A percentile compares a stretch with the other conserved stretches of the same genome.
Conservation (phyloP, 164 flowering plant genomes). For the Vitis cinerea region DNA sequence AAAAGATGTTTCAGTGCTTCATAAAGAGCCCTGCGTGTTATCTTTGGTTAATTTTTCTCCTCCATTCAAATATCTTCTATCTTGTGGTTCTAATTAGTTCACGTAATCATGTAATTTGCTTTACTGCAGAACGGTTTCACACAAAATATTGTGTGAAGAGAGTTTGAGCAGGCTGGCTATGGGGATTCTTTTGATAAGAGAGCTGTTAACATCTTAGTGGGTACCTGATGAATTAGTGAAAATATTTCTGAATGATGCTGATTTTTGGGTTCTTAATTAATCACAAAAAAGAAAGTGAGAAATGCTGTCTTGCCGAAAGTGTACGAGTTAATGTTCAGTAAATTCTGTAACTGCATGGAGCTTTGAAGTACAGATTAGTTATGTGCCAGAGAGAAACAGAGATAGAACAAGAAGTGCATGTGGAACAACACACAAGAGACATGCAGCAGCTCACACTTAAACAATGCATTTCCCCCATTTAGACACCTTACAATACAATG, state of each 20-base stretch:
- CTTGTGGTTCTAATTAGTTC: not conserved
- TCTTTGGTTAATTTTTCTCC: not conserved
- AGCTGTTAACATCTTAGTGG: no score
- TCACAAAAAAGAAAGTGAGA: no score
- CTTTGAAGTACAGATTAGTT: slow-evolving; percentile 2
- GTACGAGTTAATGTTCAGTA: no score
- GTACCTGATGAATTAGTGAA: no score
- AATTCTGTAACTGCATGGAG: no score
- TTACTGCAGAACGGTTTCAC: no score
- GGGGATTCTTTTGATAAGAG: no score
- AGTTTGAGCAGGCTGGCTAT: no score
- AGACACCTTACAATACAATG: not conserved
- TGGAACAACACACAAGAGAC: slow-evolving; percentile 26
- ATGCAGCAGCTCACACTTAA: slow-evolving; percentile 26
- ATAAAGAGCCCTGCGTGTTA: not conserved
- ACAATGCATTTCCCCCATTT: slow-evolving; percentile 12
- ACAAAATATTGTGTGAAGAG: no score
- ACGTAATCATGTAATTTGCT: not conserved
- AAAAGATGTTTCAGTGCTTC: not conserved
- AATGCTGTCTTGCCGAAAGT: no score
- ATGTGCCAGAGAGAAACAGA: not conserved
- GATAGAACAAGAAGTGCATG: slow-evolving; percentile 19
- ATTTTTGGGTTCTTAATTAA: no score
- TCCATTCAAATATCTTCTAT: not conserved
- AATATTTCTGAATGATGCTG: no score